phyloP scores from a whole-genome alignment of 1,284 basidiomycete species.

The Apiotrichum domesticum region DNA sequence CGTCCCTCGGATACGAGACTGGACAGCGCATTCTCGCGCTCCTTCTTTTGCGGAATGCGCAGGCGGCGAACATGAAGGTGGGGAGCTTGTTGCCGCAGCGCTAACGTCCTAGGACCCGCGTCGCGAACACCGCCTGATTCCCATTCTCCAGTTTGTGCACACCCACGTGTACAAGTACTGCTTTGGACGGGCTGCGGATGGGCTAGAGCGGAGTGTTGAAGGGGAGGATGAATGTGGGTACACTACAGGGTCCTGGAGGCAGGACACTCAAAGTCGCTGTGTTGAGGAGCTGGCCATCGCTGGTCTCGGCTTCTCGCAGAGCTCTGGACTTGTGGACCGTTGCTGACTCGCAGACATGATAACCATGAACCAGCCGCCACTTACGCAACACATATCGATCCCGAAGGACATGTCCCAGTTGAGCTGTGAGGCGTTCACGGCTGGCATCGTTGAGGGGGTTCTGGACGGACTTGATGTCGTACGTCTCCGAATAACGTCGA shows the following conservation, averaged over 20 bases:
- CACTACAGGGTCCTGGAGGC: neutral
- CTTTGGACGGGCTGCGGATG: constrained; percentile 89
- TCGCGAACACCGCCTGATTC: constrained; percentile 78
- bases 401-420: constrained; percentile 90
- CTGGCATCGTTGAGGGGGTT: constrained; percentile 94
- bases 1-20: constrained; percentile 82
- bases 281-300: neutral
- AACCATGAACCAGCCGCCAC: constrained; percentile 87
- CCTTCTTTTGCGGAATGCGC: constrained; percentile 43
- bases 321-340: too few species aligned
- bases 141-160: constrained; percentile 83
- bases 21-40: constrained; percentile 65
- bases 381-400: constrained; percentile 86
- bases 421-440: constrained; percentile 92
- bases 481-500: constrained; percentile 56
- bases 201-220: constrained; percentile 90
- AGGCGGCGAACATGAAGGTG: constrained; percentile 46
- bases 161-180: constrained; percentile 90
- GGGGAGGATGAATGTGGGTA: constrained; percentile 86
- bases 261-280: too few species aligned
- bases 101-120: constrained; percentile 61
- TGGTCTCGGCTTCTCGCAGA: too few species aligned
- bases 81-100: constrained; percentile 44
- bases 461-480: constrained; percentile 93
- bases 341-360: constrained; percentile 74